Conservation (phyloP, 495 filamentous ascomycete species). For the Bacidia gigantensis region DNA sequence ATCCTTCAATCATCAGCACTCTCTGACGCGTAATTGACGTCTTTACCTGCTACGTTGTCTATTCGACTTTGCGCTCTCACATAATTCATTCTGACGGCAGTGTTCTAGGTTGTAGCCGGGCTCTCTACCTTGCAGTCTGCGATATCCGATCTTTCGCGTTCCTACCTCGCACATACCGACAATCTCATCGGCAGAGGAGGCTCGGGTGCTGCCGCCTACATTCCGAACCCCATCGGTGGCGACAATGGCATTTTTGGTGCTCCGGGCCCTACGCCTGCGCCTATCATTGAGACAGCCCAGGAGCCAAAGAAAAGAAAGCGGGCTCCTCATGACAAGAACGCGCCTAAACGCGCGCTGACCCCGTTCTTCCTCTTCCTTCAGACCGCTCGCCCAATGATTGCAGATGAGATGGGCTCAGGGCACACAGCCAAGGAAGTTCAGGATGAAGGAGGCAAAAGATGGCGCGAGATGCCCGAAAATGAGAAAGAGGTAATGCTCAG, state of each 20-base stretch:
- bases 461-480: slow-evolving; percentile 49
- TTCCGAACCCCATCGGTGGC: slow-evolving; percentile 28
- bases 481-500: slow-evolving; percentile 57
- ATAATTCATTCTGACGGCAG: slow-evolving; percentile 14
- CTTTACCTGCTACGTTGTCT: neutral
- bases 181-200: slow-evolving; percentile 55
- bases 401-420: slow-evolving; percentile 54
- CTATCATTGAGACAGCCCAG: slow-evolving; percentile 30
- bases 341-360: slow-evolving; percentile 83
- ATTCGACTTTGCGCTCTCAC: neutral
- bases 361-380: slow-evolving; percentile 92
- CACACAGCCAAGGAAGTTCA: slow-evolving; percentile 71
- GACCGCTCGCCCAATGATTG: slow-evolving; percentile 62
- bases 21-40: neutral
- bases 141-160: slow-evolving; percentile 57
- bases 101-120: slow-evolving; percentile 53
- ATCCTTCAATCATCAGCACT: neutral
- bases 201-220: slow-evolving; percentile 34
- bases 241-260: slow-evolving; percentile 28
- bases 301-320: slow-evolving; percentile 75
- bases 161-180: slow-evolving; percentile 73
- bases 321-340: slow-evolving; percentile 71
- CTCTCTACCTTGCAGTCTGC: slow-evolving; percentile 60
- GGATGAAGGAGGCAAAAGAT: slow-evolving; percentile 67
- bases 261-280: slow-evolving; percentile 20